Evolutionary conservation across 2,329 filamentous ascomycete genomes (phyloP), one percentile per base, ranked within the genome.

Genomic region (Pseudogymnoascus sp.): DNA sequence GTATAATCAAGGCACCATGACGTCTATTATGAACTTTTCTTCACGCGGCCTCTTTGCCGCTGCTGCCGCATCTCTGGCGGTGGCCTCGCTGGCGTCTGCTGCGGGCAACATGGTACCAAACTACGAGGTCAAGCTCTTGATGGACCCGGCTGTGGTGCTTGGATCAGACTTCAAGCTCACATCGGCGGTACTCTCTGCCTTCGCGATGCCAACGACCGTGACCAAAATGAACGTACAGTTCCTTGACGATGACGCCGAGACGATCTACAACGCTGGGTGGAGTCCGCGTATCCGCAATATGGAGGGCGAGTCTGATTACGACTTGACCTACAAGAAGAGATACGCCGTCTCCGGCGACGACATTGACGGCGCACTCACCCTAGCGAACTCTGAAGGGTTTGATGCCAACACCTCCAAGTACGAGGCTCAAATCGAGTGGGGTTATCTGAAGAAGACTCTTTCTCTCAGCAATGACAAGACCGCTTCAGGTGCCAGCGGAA

Each of bases 291-390:
- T 76, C 62, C 73, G 74, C 65, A 76, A 75, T 61, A 69, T 62
- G 4, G 72, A 76, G 64, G 69, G 67, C 58, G 67, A 72, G 38
- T 61, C 63, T 41, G 67, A 69, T 16, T 72, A 75, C 55, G 74
- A 75, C 66, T 66, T 75, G n/a, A 76, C 73, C 4, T 76, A 75
- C 67, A 76, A 76, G 68, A 75, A 73, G 67, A 71, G 75, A 14
- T 74, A 75, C 65, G 28, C 67, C 19, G 69, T 75, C 60, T 62
- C 45, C 19, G 65, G 65, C 38, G 68, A 66, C 38, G 65, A 73
- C 33, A 71, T 74, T 63, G 65, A 72, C 39, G 69, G 66, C 38
- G 68, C 72, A 28, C 68, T 75, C 23, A 70, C 64, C 23, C 67
- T 63, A 14, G 74, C 74, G 45, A 69, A 70, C 33, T 63, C 64